Evolutionary conservation across 306 rosid genomes (phyloP), one percentile per base, ranked within the genome.

Genomic region (Trifolium pratense): DNA sequence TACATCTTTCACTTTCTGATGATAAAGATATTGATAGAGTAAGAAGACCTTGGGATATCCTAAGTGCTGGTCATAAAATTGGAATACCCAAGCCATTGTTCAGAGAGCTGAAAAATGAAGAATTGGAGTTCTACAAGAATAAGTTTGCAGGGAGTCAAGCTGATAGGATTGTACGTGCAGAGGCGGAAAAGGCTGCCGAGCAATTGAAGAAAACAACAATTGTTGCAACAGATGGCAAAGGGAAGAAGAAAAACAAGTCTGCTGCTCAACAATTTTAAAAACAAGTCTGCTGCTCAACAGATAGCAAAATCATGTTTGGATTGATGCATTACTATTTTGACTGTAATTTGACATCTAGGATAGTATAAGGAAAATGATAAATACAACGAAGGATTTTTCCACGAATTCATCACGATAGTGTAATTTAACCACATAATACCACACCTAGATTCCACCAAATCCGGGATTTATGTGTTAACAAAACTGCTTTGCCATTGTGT

Each of bases 81-180:
- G 98, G 98, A 69, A 84, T 75, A 73, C 97, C 97, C n/a, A 87
- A 85, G 55, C 92, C 97, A 36, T 66, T 93, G 86, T 91, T 93
- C 80, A 89, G 66, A 88, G 96, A 91, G 68, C 76, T 93, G 97
- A 84, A 86, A 88, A 89, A 91, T 76, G 98, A 91, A 60, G 97
- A 91, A 58, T 90, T 91, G 60, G 94, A 87, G 75, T 65, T 55
- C 76, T 84, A 81, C 73, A 82, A 93, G 80, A 46, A 66, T 73
- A 91, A 84, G 82, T 93, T 88, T 76, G 92, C 98, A 5, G 98
- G 98, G 81, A 93, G 98, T 80, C 98, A 93, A 82, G 97, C 92
- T 18, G 94, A 93, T 72, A 87, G 98, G 83, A 55, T 83, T 66
- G 81, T 70, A 46, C 86, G 92, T 65, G 93, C 91, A 53, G 96